Evolutionary conservation across 306 rosid species (phyloP).

Genomic region (Carpinus viminea): DNA sequence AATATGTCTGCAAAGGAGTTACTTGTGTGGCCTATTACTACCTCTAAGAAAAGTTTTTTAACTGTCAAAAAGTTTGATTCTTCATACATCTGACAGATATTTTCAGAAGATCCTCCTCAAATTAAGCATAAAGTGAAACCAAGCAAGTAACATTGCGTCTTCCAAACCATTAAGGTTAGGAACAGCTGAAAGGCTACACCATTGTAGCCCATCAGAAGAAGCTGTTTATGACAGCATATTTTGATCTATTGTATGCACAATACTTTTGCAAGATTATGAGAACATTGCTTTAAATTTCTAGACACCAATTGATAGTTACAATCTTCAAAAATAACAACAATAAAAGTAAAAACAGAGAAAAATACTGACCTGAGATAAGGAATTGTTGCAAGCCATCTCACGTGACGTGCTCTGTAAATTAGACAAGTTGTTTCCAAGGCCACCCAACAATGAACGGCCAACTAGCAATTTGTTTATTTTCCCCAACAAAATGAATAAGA

Average conservation of each 20-base stretch:
- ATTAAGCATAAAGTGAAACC: not conserved
- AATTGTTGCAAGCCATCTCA: slow-evolving; percentile 45
- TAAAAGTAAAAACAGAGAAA: not conserved
- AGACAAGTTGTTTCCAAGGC: slow-evolving; percentile 48
- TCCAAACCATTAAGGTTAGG: not conserved
- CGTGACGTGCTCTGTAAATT: slow-evolving; percentile 45
- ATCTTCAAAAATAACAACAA: not conserved
- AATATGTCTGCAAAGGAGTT: not conserved
- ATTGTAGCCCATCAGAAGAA: not conserved
- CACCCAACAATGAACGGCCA: slow-evolving; percentile 67
- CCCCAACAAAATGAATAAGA: slow-evolving; percentile 15
- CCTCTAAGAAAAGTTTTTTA: not conserved
- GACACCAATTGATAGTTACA: not conserved
- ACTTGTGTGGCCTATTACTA: not conserved
- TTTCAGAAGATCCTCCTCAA: not conserved
- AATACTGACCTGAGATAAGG: slow-evolving; percentile 63
- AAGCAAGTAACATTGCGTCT: not conserved
- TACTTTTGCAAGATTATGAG: not conserved
- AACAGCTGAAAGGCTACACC: not conserved
- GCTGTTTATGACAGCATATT: not conserved
- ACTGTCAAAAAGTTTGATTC: not conserved
- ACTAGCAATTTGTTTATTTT: slow-evolving; percentile 26
- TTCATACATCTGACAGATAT: not conserved
- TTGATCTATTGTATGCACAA: not conserved
- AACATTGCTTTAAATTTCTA: not conserved